Evolutionary conservation across 495 filamentous ascomycete species (phyloP).

Genomic region (Lichenothelia convexa): DNA sequence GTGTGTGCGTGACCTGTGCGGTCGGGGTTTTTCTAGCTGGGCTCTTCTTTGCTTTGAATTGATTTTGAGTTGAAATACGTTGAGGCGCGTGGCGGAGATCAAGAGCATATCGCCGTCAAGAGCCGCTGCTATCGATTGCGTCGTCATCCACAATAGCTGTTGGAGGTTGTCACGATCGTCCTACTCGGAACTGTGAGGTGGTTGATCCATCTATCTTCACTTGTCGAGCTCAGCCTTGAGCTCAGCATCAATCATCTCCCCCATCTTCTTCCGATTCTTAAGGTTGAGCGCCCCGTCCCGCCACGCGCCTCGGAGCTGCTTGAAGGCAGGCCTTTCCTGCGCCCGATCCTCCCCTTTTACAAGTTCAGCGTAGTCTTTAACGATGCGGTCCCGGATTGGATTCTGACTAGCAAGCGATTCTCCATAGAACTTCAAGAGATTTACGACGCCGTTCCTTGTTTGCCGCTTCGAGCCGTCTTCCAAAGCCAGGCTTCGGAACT

Average conservation of each 20-base stretch:
- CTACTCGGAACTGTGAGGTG: no score
- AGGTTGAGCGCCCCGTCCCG: constrained; percentile 34
- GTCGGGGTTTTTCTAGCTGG: no score
- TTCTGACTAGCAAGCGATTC: constrained; percentile 31
- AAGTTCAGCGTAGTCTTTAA: constrained; percentile 33
- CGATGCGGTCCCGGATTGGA: constrained; percentile 31
- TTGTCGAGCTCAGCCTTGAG: constrained; percentile 27
- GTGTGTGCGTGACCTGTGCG: no score
- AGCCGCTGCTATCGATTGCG: no score
- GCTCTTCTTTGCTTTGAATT: no score
- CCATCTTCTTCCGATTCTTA: constrained; percentile 37
- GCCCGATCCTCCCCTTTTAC: constrained; percentile 24
- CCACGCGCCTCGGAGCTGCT: constrained; percentile 31
- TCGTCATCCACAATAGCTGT: no score
- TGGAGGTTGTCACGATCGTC: no score
- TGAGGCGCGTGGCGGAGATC: no score
- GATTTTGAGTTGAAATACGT: no score
- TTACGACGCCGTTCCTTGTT: constrained; percentile 32
- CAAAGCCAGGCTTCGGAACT: constrained; percentile 53
- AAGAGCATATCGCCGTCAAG: no score
- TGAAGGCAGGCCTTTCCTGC: constrained; percentile 27
- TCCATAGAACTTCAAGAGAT: constrained; percentile 41
- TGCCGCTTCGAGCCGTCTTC: constrained; percentile 39
- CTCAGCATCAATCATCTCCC: constrained; percentile 24
- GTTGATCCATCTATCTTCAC: not conserved